These are phyloP conservation scores for Dryas integrifolia DNA, from an alignment of 331 rosid genomes.

Conservation along the genomic window DNA sequence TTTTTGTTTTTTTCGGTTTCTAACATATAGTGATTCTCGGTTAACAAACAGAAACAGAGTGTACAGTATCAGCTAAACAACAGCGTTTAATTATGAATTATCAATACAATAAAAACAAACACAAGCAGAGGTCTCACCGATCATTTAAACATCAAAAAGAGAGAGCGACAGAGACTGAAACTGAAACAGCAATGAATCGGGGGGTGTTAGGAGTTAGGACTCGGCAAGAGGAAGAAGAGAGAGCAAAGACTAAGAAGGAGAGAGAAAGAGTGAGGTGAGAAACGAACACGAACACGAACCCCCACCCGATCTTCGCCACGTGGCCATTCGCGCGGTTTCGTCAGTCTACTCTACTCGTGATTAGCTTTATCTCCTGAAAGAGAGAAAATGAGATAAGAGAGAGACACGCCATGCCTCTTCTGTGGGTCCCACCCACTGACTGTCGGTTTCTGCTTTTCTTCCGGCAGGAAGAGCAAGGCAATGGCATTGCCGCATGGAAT, in stretches of 20 bases:
- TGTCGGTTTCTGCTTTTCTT: not conserved
- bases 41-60: not conserved
- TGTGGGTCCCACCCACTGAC: conserved; percentile 28
- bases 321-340: conserved; percentile 22
- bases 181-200: not conserved
- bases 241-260: conserved; percentile 4
- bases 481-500: not conserved
- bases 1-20: not conserved
- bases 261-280: not conserved
- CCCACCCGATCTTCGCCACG: conserved; percentile 42
- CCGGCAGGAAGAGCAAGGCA: not conserved
- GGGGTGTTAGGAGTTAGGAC: not conserved
- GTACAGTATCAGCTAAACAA: not conserved
- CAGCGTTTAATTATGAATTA: not conserved
- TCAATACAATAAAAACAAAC: not conserved
- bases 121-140: conserved; percentile 2
- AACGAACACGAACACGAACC: not conserved
- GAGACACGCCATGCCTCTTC: conserved; percentile 2
- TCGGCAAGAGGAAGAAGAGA: too few relatives aligned
- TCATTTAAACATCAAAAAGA: not conserved
- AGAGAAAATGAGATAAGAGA: not conserved
- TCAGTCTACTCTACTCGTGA: not conserved
- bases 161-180: conserved; percentile 11
- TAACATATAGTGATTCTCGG: not conserved
- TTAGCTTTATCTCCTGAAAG: not conserved